A percentile compares a stretch with the other conserved stretches of the same genome.
Conservation (phyloP, 768 basidiomycete species). For the Trichaptum fuscoviolaceum region DNA sequence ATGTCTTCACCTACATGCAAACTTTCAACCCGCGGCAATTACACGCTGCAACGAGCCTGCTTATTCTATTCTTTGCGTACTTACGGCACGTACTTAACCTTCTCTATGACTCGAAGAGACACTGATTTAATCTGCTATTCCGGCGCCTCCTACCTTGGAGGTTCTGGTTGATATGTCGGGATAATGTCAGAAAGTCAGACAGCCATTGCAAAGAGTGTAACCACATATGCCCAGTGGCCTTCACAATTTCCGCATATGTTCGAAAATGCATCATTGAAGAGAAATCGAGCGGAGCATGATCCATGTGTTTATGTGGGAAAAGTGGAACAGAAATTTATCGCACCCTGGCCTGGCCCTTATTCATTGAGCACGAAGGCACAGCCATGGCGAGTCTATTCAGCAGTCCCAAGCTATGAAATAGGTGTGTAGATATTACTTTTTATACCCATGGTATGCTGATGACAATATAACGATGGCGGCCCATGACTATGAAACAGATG, state of each 20-base stretch:
- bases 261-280: not conserved
- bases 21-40: not conserved
- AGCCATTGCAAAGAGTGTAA: too few relatives aligned
- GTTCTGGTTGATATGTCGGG: too few relatives aligned
- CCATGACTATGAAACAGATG: not conserved
- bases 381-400: not conserved
- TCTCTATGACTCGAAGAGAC: not conserved
- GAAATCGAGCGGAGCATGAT: not conserved
- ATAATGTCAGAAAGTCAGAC: too few relatives aligned
- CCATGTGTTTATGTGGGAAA: not conserved
- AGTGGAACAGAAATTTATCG: not conserved
- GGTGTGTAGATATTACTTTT: not conserved
- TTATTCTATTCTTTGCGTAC: not conserved
- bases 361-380: not conserved
- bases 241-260: not conserved
- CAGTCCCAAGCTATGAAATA: not conserved
- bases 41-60: not conserved
- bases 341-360: not conserved
- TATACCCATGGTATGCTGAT: too few relatives aligned
- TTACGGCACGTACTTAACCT: not conserved
- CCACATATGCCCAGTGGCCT: not conserved
- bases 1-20: not conserved
- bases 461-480: too few relatives aligned
- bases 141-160: too few relatives aligned
- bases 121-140: not conserved